Evolutionary conservation across 2,329 filamentous ascomycete species (phyloP), one percentile per base, ranked within the genome.

Genomic region (Pseudogymnoascus sp.): DNA sequence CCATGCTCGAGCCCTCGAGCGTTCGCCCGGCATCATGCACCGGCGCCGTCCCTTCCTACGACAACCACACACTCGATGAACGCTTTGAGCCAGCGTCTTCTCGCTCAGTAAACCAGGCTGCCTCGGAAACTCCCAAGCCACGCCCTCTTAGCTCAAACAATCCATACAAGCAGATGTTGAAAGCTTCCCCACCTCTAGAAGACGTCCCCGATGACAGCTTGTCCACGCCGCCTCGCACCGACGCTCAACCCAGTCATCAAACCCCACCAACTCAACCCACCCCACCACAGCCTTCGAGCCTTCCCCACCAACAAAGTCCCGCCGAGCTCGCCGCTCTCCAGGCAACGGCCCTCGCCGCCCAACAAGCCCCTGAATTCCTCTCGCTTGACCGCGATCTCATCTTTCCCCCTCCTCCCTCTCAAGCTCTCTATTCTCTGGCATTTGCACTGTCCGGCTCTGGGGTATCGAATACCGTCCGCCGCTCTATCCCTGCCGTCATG

Each of bases 341-440:
- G 26, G 45, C 45, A 13, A 52, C 45, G 26, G 45, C 45, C 10
- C 1, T 30, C 10, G 45, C 45, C 5, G 45, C 45, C 2, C 45
- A 52, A 19, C 9, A 30, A 33, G 26, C 45, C 26, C 45, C 45
- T 12, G 12, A 23, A 15, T 10, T 23, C 33, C 55, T 57, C 23
- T 37, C 55, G 15, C 55, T 57, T 13, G 55, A 57, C 23, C 55
- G 55, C 30, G 55, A 57, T 8, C 55, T 57, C 19, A 57, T 57
- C 7, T 57, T 37, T 6, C 55, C 55, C 12, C 55, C 55, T 6
- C 55, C 55, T 15, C 55, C 55, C 9, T 57, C 55, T 10, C 55
- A 57, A 37, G 55, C 55, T 23, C 55, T 57, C 19, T 57, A 57
- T 26, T 57, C 55, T 18, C 33, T 57, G 5, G 23, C 55, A 2